A percentile compares a stretch with the other conserved stretches of the same genome.
These are phyloP conservation scores for Lycium barbarum DNA, from an alignment of 257 asterid genomes.

Conservation along the genomic window DNA sequence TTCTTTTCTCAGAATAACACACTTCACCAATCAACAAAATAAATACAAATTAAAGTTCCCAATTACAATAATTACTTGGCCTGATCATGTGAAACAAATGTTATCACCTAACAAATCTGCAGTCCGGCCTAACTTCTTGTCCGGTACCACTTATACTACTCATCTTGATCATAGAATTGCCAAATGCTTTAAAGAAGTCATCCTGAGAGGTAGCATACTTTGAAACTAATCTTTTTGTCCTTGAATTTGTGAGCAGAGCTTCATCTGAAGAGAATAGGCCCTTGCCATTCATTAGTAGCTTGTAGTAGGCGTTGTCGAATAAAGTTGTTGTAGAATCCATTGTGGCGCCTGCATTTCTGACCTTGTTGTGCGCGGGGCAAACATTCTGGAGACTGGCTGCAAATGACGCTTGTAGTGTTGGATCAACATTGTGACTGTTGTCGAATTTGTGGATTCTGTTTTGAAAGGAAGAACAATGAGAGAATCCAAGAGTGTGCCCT, in stretches of 20 bases:
- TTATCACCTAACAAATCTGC: slow-evolving; percentile 51
- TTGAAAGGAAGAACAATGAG: slow-evolving; percentile 89
- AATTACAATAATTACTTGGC: background rate
- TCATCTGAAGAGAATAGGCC: slow-evolving; percentile 78
- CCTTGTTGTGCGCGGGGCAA: slow-evolving; percentile 75
- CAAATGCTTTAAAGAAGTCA: slow-evolving; percentile 62
- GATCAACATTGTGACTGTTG: slow-evolving; percentile 54
- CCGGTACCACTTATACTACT: slow-evolving; percentile 68
- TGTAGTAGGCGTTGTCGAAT: slow-evolving; percentile 76
- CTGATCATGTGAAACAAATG: background rate
- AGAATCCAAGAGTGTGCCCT: slow-evolving; percentile 90
- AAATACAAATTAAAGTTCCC: background rate
- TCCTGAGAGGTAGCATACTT: slow-evolving; percentile 63
- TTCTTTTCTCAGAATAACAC: background rate
- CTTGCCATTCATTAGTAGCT: slow-evolving; percentile 70
- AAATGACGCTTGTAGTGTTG: slow-evolving; percentile 60
- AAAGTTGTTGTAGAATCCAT: slow-evolving; percentile 66
- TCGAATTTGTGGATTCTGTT: slow-evolving; percentile 83
- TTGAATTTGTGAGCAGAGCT: slow-evolving; percentile 54
- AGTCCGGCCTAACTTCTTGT: slow-evolving; percentile 62
- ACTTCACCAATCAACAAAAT: background rate
- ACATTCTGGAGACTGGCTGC: slow-evolving; percentile 57
- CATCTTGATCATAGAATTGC: slow-evolving; percentile 82
- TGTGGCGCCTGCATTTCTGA: slow-evolving; percentile 62
- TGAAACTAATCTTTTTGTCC: slow-evolving; percentile 59